A percentile compares a stretch with the other conserved stretches of the same genome.
These are phyloP conservation scores for Acacia crassicarpa DNA, from an alignment of 306 rosid genomes.

Conservation along the genomic window DNA sequence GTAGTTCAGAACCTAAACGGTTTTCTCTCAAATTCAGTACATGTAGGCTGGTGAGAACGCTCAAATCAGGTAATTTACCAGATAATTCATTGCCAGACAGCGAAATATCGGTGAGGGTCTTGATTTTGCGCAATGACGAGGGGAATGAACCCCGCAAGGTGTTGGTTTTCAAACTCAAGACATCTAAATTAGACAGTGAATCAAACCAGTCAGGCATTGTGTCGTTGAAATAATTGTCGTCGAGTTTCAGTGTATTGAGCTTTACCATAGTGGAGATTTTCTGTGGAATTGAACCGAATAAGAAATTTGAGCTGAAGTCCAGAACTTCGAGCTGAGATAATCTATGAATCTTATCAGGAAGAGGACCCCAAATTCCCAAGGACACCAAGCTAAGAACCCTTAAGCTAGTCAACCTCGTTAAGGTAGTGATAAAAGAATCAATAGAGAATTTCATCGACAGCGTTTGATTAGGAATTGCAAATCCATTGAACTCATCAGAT, in stretches of 20 bases:
- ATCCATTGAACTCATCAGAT: conserved; percentile 56
- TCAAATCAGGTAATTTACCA: conserved; percentile 65
- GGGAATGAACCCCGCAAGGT: conserved; percentile 67
- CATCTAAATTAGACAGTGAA: conserved; percentile 60
- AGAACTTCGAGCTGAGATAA: conserved; percentile 65
- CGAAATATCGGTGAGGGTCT: conserved; percentile 57
- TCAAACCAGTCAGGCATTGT: conserved; percentile 68
- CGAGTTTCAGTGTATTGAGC: conserved; percentile 51
- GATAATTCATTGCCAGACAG: conserved; percentile 67
- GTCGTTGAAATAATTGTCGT: conserved; percentile 63
- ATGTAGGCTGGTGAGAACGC: conserved; percentile 50
- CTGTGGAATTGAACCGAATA: conserved; percentile 63
- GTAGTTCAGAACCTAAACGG: conserved; percentile 64
- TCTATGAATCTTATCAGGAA: conserved; percentile 72
- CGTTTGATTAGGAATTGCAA: conserved; percentile 62
- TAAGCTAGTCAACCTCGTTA: conserved; percentile 65
- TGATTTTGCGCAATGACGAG: conserved; percentile 47
- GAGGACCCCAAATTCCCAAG: conserved; percentile 85
- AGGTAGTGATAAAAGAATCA: conserved; percentile 64
- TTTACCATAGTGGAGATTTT: conserved; percentile 59
- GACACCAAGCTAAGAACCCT: conserved; percentile 81
- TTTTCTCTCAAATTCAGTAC: conserved; percentile 71
- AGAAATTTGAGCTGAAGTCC: conserved; percentile 80
- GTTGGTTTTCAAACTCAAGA: conserved; percentile 71
- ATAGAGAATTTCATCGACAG: conserved; percentile 61